These are phyloP conservation scores for Pseudogymnoascus sp. DNA, from an alignment of 2,329 filamentous ascomycete species.

Conservation along the genomic window DNA sequence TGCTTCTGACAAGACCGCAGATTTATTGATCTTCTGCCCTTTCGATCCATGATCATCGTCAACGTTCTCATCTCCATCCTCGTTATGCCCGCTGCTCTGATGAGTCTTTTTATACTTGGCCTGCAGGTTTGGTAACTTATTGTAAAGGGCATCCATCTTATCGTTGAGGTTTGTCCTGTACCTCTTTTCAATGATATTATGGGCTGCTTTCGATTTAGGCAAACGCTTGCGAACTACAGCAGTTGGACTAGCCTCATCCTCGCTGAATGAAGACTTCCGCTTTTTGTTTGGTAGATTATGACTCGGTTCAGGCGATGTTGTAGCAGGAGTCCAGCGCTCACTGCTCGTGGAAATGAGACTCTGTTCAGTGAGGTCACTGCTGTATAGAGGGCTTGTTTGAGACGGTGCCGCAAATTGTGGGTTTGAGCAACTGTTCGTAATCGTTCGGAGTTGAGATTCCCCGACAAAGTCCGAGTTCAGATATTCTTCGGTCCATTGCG, in stretches of 20 bases:
- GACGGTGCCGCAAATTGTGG: not conserved
- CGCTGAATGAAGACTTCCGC: slow-evolving; percentile 25
- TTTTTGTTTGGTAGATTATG: slow-evolving; percentile 17
- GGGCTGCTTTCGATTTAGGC: slow-evolving; percentile 16
- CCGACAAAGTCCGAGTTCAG: not conserved
- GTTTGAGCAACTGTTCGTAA: not conserved
- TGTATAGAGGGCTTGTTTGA: not conserved
- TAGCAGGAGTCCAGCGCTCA: not conserved
- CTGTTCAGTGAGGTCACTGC: not conserved
- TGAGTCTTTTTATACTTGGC: not conserved
- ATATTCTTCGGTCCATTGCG: not conserved
- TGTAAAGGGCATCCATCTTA: slow-evolving; percentile 17
- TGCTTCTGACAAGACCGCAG: slow-evolving; percentile 71
- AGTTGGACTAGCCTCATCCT: slow-evolving; percentile 18
- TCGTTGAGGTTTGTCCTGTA: slow-evolving; percentile 22
- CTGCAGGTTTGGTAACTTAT: not conserved
- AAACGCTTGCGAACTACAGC: not conserved
- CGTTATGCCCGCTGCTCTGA: not conserved
- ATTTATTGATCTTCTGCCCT: not conserved
- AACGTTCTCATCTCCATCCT: not conserved
- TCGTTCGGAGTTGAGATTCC: not conserved
- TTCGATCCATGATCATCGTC: not conserved
- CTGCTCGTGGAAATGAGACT: not conserved
- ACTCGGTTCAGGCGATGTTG: not conserved
- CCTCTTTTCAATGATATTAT: slow-evolving; percentile 17